Conservation (phyloP, 495 filamentous ascomycete species). For the Xylaria telfairii region DNA sequence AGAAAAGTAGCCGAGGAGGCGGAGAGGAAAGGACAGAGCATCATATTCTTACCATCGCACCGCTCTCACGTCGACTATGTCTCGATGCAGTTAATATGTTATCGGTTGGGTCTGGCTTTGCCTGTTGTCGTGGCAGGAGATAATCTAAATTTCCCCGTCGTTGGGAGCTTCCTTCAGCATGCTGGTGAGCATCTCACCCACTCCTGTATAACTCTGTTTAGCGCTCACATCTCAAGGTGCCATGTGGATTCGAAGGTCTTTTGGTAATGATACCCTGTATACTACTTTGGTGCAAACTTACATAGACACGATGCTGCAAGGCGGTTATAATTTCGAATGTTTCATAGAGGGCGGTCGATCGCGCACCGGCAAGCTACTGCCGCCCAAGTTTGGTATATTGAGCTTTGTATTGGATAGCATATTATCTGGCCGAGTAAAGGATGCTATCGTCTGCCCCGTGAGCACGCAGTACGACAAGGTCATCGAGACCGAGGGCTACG, state of each 20-base stretch:
- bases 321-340: constrained; percentile 93
- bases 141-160: constrained; percentile 90
- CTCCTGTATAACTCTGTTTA: not conserved
- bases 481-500: constrained; percentile 95
- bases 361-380: constrained; percentile 88
- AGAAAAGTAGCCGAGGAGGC: constrained; percentile 82
- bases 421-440: constrained; percentile 83
- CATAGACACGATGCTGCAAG: constrained; percentile 88
- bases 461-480: constrained; percentile 99
- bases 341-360: constrained; percentile 96
- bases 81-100: constrained; percentile 90
- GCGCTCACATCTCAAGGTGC: constrained; percentile 61
- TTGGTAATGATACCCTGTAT: constrained; percentile 91
- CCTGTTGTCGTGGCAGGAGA: constrained; percentile 96
- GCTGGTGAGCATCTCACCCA: constrained; percentile 61
- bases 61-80: constrained; percentile 96
- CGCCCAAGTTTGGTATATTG: constrained; percentile 95
- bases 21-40: constrained; percentile 85
- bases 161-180: constrained; percentile 91
- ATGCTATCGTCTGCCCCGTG: constrained; percentile 91
- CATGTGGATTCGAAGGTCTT: constrained; percentile 94
- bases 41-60: constrained; percentile 95
- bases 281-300: constrained; percentile 91
- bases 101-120: constrained; percentile 83
- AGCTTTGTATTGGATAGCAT: constrained; percentile 91